A percentile compares a stretch with the other conserved stretches of the same genome.
These are phyloP conservation scores for Lithocarpus polystachyus DNA, from an alignment of 306 rosid species.

Conservation along the genomic window DNA sequence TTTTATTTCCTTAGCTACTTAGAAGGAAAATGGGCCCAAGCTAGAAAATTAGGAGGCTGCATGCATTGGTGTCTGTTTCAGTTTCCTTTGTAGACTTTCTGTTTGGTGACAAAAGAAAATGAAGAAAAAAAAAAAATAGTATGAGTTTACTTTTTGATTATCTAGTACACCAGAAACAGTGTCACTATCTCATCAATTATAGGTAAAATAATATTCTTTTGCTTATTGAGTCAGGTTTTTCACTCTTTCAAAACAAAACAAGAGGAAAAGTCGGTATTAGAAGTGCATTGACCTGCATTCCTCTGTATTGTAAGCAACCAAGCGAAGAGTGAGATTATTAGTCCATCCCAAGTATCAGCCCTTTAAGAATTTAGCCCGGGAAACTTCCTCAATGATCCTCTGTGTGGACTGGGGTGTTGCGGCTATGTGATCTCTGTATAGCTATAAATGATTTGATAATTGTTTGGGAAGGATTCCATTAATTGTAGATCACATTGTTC, in stretches of 20 bases:
- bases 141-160: background rate
- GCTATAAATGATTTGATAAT: too few relatives aligned
- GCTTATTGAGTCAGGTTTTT: background rate
- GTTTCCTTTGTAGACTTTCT: background rate
- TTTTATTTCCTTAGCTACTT: background rate
- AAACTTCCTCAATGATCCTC: too few relatives aligned
- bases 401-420: too few relatives aligned
- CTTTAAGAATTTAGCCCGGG: too few relatives aligned
- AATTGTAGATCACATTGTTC: background rate
- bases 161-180: background rate
- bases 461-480: too few relatives aligned
- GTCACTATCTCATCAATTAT: background rate
- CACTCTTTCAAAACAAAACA: background rate
- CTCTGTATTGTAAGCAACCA: background rate
- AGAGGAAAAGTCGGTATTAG: background rate
- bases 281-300: background rate
- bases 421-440: too few relatives aligned
- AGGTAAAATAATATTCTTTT: background rate
- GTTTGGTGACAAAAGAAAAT: background rate
- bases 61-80: too few relatives aligned
- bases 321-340: background rate
- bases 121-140: background rate
- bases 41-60: too few relatives aligned
- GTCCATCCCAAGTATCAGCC: too few relatives aligned
- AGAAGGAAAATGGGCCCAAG: background rate